Base-by-base conservation (phyloP, 805 yeast species). In the Metschnikowia bowlesiae region DNA sequence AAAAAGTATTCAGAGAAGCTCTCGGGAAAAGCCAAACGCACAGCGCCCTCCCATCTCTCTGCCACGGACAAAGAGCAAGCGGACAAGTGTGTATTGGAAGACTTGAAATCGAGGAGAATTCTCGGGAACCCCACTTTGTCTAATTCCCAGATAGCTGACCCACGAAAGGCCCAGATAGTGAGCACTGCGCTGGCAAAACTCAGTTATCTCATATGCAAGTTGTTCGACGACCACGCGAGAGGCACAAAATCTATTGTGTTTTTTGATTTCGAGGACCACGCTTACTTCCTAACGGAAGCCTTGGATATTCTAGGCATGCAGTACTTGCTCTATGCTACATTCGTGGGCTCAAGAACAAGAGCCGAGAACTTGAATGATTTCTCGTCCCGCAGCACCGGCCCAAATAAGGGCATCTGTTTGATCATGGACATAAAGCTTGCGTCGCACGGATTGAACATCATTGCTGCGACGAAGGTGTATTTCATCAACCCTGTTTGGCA, bases 401-500 rank as follows among this genome's bases (percentile, higher is more conserved):
- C 42, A 7, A 65, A 66, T 10, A 76, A 75, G 11, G 86, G 85
- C 0, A 67, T 81, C 30, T 73, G 79, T 1, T 66, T 85, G 51
- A 68, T 85, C 1, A 85, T 85, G 89, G 89, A 85, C 61, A 64
- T 85, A 45, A 76, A 78, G 54, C 61, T 85, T 46, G 87, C 90
- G 0, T 73, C 90, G 0, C 88, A 83, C 66, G 90, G 90, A 0
- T 62, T 85, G 39, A 84, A 87, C 0, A 82, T 85, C 7, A 78
- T 82, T 16, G 74, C 83, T 0, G 90, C 90, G 3, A 82, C 89
- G 0, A 71, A 82, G 47, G 87, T 85, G 1, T 85, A 82, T 59
- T 84, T 85, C 61, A 70, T 84, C n/a, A 83, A 78, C 55, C 89
- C 89, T 1, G 84, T 85, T 1, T 85, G 89, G 90, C 80, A 76